phyloP scores from a whole-genome alignment of 139 green algal genomes.

The Chloropicon primus region DNA sequence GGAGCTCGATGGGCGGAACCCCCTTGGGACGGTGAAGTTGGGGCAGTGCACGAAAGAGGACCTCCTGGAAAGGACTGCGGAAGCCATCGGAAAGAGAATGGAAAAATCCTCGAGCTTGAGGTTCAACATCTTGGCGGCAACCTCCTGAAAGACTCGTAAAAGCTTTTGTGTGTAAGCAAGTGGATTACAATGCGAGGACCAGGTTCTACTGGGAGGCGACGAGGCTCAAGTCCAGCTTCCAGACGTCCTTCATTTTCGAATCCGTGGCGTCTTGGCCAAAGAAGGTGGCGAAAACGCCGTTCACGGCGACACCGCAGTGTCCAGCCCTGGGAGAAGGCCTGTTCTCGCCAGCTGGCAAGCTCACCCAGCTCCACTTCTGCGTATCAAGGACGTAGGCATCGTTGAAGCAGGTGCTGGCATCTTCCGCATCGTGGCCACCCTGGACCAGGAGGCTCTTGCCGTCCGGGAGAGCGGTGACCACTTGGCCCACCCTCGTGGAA shows the following conservation, averaged over 20 bases:
- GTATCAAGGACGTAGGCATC: background rate
- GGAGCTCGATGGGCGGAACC: conserved; percentile 73
- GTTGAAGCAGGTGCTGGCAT: background rate
- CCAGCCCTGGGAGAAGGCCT: background rate
- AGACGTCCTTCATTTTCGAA: background rate
- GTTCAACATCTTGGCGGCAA: background rate
- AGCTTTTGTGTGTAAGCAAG: too few species aligned
- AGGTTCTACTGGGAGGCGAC: too few species aligned
- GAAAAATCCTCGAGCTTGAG: background rate
- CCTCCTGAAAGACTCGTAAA: background rate
- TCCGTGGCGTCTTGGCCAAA: background rate
- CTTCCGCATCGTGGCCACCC: background rate
- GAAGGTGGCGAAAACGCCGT: background rate
- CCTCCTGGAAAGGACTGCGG: conserved; percentile 47
- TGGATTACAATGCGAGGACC: too few species aligned
- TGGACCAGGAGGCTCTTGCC: background rate
- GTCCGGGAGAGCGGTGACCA: background rate
- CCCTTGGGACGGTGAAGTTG: conserved; percentile 44
- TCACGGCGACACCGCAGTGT: background rate
- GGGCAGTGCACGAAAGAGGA: conserved; percentile 31
- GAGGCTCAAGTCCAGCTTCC: background rate
- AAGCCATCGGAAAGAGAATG: conserved; percentile 48
- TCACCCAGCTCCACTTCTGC: background rate
- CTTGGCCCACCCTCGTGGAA: background rate
- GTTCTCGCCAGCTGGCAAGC: background rate